Evolutionary conservation across 805 yeast species (phyloP), one percentile per base, ranked within the genome.

Genomic region (Saturnispora silvae): DNA sequence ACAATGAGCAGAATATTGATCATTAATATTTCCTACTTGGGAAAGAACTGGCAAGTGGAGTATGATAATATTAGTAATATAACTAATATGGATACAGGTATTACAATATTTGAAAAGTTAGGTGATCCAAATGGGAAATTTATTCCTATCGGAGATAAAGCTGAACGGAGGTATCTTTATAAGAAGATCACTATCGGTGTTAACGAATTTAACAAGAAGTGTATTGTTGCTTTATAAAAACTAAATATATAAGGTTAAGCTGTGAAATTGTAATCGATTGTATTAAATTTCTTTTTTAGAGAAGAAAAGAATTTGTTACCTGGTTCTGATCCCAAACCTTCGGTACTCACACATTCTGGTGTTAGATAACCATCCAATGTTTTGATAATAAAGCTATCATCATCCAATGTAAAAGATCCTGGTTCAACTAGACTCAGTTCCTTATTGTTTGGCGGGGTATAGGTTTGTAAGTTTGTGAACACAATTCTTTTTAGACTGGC

Each of bases 181-280:
- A 69, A 64, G 44, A 72, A 71, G 51, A 81, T 92, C 48, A 80
- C 77, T 3, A 60, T 79, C 42, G 96, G 96, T 2, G 97, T 85
- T 14, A 71, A 67, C 17, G 83, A 79, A 49, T 86, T 68, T 60
- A 89, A 87, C 51, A 76, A 77, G 57, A 48, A 47, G 17, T 54
- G 59, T 38, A 50, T 55, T 37, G 53, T 55, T 42, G 49, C 53
- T 10, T 42, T 54, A 29, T 54, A 20, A 20, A 30, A 6, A 15
- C 19, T 5, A 14, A 29, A 6, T 30, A 20, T 36, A 31, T 17
- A 35, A 5, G 5, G n/a, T 23, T n/a, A n/a, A n/a, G n/a, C n/a
- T n/a, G n/a, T n/a, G n/a, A n/a, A n/a, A n/a, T n/a, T n/a, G n/a
- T n/a, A n/a, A n/a, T n/a, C n/a, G n/a, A n/a, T n/a, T n/a, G n/a